phyloP scores from a whole-genome alignment of 1,284 basidiomycete genomes.

The Rhizopogon parksii region DNA sequence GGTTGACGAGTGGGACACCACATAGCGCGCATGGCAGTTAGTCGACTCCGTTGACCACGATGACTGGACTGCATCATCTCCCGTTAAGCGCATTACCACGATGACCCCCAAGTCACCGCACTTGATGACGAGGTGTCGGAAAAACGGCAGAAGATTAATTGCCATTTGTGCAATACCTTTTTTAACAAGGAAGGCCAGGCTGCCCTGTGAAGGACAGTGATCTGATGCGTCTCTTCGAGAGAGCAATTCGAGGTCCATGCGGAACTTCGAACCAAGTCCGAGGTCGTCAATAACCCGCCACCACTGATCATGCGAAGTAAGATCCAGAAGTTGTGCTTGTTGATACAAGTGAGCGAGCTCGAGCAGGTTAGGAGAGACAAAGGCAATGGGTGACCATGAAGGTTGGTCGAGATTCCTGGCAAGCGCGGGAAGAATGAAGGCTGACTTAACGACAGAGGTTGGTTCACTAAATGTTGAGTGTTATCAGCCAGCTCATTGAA shows the following conservation, averaged over 20 bases:
- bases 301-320: conserved; percentile 52
- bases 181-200: conserved; percentile 57
- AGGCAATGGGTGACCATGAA: conserved; percentile 47
- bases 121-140: conserved; percentile 78
- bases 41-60: conserved; percentile 45
- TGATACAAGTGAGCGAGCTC: conserved; percentile 69
- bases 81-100: conserved; percentile 51
- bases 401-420: conserved; percentile 24
- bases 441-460: conserved; percentile 79
- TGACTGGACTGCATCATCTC: conserved; percentile 32
- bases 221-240: conserved; percentile 40
- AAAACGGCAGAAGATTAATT: conserved; percentile 71
- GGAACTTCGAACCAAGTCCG: conserved; percentile 55
- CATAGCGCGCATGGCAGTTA: conserved; percentile 38
- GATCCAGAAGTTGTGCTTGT: conserved; percentile 40
- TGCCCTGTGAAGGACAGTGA: conserved; percentile 34
- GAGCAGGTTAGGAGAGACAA: conserved; percentile 72
- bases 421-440: conserved; percentile 63
- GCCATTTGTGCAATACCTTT: conserved; percentile 75
- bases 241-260: conserved; percentile 56
- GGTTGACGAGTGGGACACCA: conserved; percentile 45
- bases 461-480: conserved; percentile 56
- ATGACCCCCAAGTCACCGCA: conserved; percentile 66
- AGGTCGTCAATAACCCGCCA: conserved; percentile 61
- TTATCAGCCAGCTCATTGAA: background rate